Conservation (phyloP, 192 early-diverging fungal genomes). For the Podila clonocystis region DNA sequence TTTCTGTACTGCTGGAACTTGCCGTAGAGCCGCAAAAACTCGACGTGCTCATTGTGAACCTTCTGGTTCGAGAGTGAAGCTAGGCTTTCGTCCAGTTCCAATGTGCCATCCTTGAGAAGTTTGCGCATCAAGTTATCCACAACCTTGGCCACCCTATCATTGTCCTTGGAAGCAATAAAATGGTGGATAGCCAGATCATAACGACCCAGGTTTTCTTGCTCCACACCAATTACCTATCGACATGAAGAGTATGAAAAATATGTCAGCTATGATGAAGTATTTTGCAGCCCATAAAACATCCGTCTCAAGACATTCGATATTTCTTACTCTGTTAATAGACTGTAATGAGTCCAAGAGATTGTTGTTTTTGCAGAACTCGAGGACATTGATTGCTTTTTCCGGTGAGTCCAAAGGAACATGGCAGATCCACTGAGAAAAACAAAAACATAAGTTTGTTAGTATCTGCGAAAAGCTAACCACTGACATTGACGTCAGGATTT, state of each 20-base stretch:
- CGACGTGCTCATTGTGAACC: conserved; percentile 55
- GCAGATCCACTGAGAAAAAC: conserved; percentile 51
- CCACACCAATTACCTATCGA: conserved; percentile 52
- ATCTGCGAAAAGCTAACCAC: too few relatives aligned
- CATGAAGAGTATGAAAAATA: background rate
- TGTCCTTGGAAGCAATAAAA: conserved; percentile 64
- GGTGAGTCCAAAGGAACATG: conserved; percentile 66
- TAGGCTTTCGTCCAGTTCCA: conserved; percentile 56
- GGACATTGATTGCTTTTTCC: conserved; percentile 59
- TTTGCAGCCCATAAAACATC: background rate
- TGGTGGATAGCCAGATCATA: conserved; percentile 70
- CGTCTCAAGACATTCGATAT: background rate
- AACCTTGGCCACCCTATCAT: conserved; percentile 56
- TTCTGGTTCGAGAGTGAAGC: conserved; percentile 42
- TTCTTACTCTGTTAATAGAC: conserved; percentile 55
- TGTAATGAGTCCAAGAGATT: conserved; percentile 36
- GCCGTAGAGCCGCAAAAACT: conserved; percentile 65
- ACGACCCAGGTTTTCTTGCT: conserved; percentile 61
- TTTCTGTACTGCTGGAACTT: conserved; percentile 65
- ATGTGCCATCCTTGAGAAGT: conserved; percentile 55
- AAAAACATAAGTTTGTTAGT: conserved; percentile 3
- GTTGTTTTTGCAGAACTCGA: conserved; percentile 59
- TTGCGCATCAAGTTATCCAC: conserved; percentile 65
- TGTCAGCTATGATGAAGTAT: too few relatives aligned
- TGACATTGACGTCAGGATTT: background rate